Percentiles rank a stretch among this genome's conserved stretches.
phyloP scores from a whole-genome alignment of 2,329 filamentous ascomycete species.

The Pseudogymnoascus sp. region DNA sequence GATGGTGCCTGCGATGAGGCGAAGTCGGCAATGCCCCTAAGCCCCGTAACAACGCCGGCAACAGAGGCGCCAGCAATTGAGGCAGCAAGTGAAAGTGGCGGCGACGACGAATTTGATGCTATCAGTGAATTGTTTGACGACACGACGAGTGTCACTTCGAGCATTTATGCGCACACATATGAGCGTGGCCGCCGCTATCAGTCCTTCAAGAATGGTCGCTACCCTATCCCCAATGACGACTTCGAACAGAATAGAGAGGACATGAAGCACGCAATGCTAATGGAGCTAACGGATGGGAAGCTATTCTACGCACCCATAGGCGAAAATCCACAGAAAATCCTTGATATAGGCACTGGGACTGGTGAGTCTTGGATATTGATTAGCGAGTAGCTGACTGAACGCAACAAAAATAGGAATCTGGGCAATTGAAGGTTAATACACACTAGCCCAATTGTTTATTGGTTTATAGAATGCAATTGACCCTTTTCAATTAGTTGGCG shows the following conservation, averaged over 20 bases:
- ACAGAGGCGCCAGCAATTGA: conserved; percentile 14
- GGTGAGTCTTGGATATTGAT: conserved; percentile 1
- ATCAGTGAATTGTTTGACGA: conserved; percentile 19
- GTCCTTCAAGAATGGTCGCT: conserved; percentile 2
- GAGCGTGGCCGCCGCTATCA: neutral
- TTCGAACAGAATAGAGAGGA: conserved; percentile 14
- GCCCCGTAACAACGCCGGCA: neutral
- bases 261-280: conserved; percentile 32
- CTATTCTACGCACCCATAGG: conserved; percentile 38
- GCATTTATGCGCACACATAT: conserved; percentile 24
- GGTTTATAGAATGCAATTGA: neutral
- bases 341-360: conserved; percentile 11
- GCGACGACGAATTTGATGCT: conserved; percentile 19
- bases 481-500: neutral
- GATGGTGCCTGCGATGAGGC: neutral
- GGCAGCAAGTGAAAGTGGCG: conserved; percentile 16
- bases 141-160: conserved; percentile 21
- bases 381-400: conserved; percentile 7
- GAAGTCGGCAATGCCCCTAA: neutral
- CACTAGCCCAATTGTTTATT: neutral
- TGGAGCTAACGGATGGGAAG: conserved; percentile 30
- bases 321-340: conserved; percentile 22
- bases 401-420: neutral
- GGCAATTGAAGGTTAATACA: conserved; percentile 3
- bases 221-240: neutral